A percentile compares a stretch with the other conserved stretches of the same genome.
phyloP scores from a whole-genome alignment of 2,329 filamentous ascomycete genomes.

The Zarea fungicola region DNA sequence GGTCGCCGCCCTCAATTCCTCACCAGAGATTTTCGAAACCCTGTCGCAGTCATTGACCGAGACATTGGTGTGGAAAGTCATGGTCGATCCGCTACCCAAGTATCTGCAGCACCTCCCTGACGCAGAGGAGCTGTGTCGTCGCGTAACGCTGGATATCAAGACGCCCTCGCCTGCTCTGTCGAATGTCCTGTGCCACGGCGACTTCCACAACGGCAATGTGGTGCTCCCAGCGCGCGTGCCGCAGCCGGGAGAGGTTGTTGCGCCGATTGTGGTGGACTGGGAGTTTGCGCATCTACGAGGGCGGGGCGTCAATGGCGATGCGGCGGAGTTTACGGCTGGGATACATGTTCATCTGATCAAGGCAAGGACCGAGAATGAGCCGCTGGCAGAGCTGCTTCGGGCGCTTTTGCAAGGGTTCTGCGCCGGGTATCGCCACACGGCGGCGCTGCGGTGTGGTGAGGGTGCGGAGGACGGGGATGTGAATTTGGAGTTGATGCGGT shows the following conservation, averaged over 20 bases:
- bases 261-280: neutral
- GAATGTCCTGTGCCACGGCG: neutral
- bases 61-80: neutral
- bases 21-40: neutral
- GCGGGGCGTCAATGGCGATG: neutral
- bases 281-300: neutral
- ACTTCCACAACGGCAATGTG: constrained; percentile 1
- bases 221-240: neutral
- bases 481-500: neutral
- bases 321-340: neutral
- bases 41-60: neutral
- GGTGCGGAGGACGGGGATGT: neutral
- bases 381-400: neutral
- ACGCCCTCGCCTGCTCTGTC: neutral
- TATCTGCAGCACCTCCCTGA: neutral
- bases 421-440: neutral
- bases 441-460: neutral
- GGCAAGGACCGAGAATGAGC: neutral
- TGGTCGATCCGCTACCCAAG: neutral
- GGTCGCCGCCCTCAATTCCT: neutral
- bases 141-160: neutral
- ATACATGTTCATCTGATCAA: neutral
- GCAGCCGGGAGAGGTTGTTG: neutral
- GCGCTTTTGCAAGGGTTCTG: neutral
- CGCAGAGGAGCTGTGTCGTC: neutral